These are phyloP conservation scores for Nemania sp. DNA, from an alignment of 2,329 filamentous ascomycete genomes.

Conservation along the genomic window DNA sequence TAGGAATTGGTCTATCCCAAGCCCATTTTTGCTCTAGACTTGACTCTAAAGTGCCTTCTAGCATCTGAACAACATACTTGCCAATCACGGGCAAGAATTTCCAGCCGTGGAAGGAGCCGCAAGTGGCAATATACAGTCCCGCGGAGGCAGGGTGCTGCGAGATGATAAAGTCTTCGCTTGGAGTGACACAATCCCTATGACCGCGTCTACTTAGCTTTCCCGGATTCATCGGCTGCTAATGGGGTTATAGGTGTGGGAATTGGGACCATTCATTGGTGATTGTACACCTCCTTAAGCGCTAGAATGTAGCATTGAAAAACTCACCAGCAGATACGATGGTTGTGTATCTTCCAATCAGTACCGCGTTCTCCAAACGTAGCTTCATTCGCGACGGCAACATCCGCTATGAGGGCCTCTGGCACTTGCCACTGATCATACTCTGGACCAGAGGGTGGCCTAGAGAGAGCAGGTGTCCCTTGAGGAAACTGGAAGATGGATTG, in stretches of 20 bases:
- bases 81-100: conserved; percentile 70
- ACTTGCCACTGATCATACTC: conserved; percentile 69
- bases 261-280: too few relatives aligned
- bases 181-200: conserved; percentile 65
- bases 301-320: conserved; percentile 30
- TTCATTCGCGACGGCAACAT: conserved; percentile 59
- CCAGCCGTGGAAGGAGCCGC: conserved; percentile 68
- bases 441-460: conserved; percentile 55
- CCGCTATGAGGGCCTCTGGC: conserved; percentile 55
- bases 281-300: too few relatives aligned
- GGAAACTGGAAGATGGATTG: conserved; percentile 62
- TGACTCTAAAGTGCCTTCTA: conserved; percentile 48
- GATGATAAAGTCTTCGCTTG: conserved; percentile 64
- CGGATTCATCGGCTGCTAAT: not conserved
- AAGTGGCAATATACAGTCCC: conserved; percentile 64
- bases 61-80: conserved; percentile 63
- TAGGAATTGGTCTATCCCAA: conserved; percentile 63
- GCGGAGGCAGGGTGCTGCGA: conserved; percentile 54
- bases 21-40: conserved; percentile 55
- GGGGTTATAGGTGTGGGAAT: not conserved
- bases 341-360: conserved; percentile 59
- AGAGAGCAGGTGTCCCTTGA: conserved; percentile 55
- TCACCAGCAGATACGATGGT: conserved; percentile 69
- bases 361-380: conserved; percentile 63
- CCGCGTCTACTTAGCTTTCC: not conserved